Evolutionary conservation across 2,329 filamentous ascomycete genomes (phyloP), one percentile per base, ranked within the genome.

Genomic region (Mycocentrospora acerina): DNA sequence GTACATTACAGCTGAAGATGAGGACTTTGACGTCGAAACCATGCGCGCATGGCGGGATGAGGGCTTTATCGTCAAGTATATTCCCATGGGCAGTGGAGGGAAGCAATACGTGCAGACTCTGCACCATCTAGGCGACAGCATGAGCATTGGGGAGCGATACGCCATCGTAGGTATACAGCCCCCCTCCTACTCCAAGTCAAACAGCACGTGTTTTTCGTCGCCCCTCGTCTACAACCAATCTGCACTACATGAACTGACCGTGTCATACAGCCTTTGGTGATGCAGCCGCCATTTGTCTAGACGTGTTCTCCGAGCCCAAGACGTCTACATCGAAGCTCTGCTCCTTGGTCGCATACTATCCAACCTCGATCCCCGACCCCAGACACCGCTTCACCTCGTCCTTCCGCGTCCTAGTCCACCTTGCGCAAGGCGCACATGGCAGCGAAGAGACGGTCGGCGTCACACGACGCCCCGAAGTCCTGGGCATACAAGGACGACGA

Each of bases 331-430:
- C 60, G 24, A 75, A 78, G 37, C 73, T 85, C 10, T 76, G 75
- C 44, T 79, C 78, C 0, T 68, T 85, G 2, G 69, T 83, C 16
- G 80, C 80, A 13, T 85, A 84, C 68, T 85, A 85, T 49, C 82
- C 82, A 0, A 71, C 75, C 27, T 66, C 70, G 11, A 78, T 84
- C 36, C 80, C 82, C 0, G 70, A 74, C 26, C 71, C 73, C 0
- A 68, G 69, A 15, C 69, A 68, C 4, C 67, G 68, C 33, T 72
- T 71, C 42, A 69, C 71, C 4, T 53, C 67, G 8, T 66, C 64
- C 7, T 66, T 74, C 28, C 61, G 68, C 37, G 72, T 83, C 2
- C 61, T 81, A 6, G 75, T 82, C 1, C 81, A 85, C 59, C 73
- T 85, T 0, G 77, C 79, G 2, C 56, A 60, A 35, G 64, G 64